A percentile compares a stretch with the other conserved stretches of the same genome.
These are phyloP conservation scores for Pichia sp. DNA, from an alignment of 1,139 yeast species.

Conservation along the genomic window DNA sequence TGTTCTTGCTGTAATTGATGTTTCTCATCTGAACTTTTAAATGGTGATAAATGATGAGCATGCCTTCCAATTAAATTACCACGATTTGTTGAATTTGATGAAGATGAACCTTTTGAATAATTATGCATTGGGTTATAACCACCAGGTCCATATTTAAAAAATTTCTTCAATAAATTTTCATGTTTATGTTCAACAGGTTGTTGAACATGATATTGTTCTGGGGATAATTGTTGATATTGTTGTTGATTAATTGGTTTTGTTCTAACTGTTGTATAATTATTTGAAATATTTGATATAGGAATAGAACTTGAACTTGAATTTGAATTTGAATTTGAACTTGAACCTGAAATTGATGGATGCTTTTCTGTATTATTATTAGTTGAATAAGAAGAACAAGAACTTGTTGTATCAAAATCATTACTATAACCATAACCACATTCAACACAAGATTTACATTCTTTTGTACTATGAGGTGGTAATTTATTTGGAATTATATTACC, in stretches of 20 bases:
- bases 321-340: background rate
- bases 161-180: slow-evolving; percentile 14
- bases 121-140: slow-evolving; percentile 11
- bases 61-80: slow-evolving; percentile 6
- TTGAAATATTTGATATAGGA: background rate
- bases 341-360: background rate
- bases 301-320: slow-evolving; percentile 2
- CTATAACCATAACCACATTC: slow-evolving; percentile 25
- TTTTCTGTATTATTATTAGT: background rate
- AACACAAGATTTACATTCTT: slow-evolving; percentile 25
- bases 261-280: slow-evolving; percentile 1
- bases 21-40: slow-evolving; percentile 2
- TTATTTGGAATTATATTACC: background rate
- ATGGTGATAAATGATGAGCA: slow-evolving; percentile 11
- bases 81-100: background rate
- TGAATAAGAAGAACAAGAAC: slow-evolving; percentile 3
- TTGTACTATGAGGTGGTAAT: background rate
- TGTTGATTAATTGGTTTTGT: slow-evolving; percentile 1
- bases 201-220: too few relatives aligned
- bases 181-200: slow-evolving; percentile 12
- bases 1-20: slow-evolving; percentile 8
- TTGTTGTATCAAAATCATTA: background rate
- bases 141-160: slow-evolving; percentile 17
- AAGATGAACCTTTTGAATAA: background rate
- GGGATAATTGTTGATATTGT: background rate